These are phyloP conservation scores for Pythium plurisporium DNA, from an alignment of 352 stramenopile species.

Conservation along the genomic window DNA sequence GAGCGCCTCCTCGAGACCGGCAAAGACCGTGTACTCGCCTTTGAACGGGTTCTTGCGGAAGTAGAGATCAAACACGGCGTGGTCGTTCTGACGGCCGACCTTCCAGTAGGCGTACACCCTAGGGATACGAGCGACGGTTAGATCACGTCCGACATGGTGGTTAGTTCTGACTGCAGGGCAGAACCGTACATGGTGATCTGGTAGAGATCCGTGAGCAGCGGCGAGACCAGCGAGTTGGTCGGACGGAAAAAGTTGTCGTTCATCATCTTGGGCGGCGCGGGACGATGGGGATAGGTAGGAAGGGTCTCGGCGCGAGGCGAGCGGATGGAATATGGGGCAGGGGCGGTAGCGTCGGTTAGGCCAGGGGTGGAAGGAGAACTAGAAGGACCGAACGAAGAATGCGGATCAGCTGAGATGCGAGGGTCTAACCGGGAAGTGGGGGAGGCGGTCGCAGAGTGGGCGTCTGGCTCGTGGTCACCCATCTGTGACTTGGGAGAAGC, in stretches of 20 bases:
- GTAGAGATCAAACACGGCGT: conserved; percentile 95
- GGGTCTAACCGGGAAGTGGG: background rate
- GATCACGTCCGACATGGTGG: background rate
- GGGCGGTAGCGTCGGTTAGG: background rate
- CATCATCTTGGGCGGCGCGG: conserved; percentile 25
- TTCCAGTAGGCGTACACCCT: conserved; percentile 99
- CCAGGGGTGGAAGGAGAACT: background rate
- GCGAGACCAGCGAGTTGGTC: conserved; percentile 93
- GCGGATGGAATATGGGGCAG: background rate
- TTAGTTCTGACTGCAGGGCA: background rate
- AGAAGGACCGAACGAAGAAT: conserved; percentile 1
- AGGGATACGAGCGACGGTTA: conserved; percentile 31
- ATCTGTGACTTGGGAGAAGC: conserved; percentile 13
- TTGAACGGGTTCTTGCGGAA: conserved; percentile 99
- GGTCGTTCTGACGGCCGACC: conserved; percentile 90
- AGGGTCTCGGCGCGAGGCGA: background rate
- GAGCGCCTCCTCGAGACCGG: conserved; percentile 89
- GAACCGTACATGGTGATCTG: conserved; percentile 88
- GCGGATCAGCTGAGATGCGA: conserved; percentile 15
- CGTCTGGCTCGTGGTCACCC: conserved; percentile 6
- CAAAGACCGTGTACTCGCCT: conserved; percentile 95
- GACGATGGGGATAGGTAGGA: background rate
- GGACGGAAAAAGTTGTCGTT: conserved; percentile 48
- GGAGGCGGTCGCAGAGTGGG: background rate
- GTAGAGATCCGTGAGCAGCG: conserved; percentile 98